Conservation (phyloP, 75 land plant species). For the Picea glauca region DNA sequence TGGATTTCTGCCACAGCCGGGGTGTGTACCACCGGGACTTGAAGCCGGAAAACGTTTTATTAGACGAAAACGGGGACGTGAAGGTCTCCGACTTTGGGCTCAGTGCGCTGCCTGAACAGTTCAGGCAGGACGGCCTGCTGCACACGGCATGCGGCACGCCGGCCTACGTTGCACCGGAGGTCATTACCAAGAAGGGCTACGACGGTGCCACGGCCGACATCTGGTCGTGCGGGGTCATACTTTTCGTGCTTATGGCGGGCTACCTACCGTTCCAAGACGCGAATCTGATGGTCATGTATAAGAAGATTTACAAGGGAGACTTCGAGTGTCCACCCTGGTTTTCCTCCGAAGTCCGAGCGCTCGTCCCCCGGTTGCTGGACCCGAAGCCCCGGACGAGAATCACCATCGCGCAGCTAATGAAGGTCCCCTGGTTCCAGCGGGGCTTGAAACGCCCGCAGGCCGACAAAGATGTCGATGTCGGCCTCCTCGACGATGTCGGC, state of each 20-base stretch:
- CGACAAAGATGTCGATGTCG: not conserved
- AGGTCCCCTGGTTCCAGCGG: slow-evolving; percentile 37
- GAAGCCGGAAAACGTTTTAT: slow-evolving; percentile 57
- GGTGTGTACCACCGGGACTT: slow-evolving; percentile 53
- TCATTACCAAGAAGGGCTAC: slow-evolving; percentile 43
- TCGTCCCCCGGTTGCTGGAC: slow-evolving; percentile 46
- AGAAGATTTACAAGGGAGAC: slow-evolving; percentile 41
- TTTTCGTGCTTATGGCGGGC: slow-evolving; percentile 51
- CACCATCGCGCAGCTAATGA: slow-evolving; percentile 24
- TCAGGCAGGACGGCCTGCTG: slow-evolving; percentile 47
- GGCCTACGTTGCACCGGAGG: slow-evolving; percentile 63
- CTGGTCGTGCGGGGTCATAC: slow-evolving; percentile 57
- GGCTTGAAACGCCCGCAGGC: not conserved
- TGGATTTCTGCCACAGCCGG: slow-evolving; percentile 46
- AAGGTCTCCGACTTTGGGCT: slow-evolving; percentile 65
- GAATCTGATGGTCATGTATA: slow-evolving; percentile 35
- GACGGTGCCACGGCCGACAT: slow-evolving; percentile 55
- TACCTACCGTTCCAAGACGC: slow-evolving; percentile 61
- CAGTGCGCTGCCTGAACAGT: slow-evolving; percentile 39
- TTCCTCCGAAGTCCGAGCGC: slow-evolving; percentile 20
- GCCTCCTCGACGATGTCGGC: too few relatives aligned
- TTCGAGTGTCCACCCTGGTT: slow-evolving; percentile 54
- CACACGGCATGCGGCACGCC: slow-evolving; percentile 72
- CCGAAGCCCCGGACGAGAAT: slow-evolving; percentile 54
- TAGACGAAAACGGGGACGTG: slow-evolving; percentile 48